phyloP scores from a whole-genome alignment of 148 eudicot species.

The Rhododendron williamsianum region DNA sequence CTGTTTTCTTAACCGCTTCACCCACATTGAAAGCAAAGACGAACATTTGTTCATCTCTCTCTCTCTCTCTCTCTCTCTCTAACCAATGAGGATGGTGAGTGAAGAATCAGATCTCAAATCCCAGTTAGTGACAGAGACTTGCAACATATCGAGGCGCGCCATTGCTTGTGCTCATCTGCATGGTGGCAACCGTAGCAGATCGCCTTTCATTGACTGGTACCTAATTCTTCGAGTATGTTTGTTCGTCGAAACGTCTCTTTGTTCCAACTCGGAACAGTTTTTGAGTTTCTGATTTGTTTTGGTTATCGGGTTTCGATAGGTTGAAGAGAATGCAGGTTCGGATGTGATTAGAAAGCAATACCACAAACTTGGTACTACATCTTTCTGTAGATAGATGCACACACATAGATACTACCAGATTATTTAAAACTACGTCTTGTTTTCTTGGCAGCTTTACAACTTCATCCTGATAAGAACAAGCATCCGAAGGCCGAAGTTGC shows the following conservation, averaged over 20 bases:
- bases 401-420: background rate
- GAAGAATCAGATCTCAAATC: constrained; percentile 36
- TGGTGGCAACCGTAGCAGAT: background rate
- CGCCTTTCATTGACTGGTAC: constrained; percentile 62
- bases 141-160: constrained; percentile 27
- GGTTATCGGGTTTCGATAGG: constrained; percentile 26
- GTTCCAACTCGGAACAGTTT: background rate
- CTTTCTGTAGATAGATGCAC: background rate
- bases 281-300: background rate
- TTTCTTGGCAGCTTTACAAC: constrained; percentile 48
- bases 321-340: constrained; percentile 52
- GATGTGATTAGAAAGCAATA: constrained; percentile 58
- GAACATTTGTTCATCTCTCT: background rate
- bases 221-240: constrained; percentile 49
- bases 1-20: constrained; percentile 61
- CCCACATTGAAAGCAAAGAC: constrained; percentile 14
- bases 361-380: constrained; percentile 50
- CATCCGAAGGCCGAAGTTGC: constrained; percentile 82
- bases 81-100: constrained; percentile 28
- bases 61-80: background rate
- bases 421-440: background rate
- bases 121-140: constrained; percentile 43
- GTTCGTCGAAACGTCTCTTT: background rate
- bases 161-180: constrained; percentile 12
- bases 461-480: constrained; percentile 86